These are phyloP conservation scores for Amaranthus cruentus DNA, from an alignment of 148 eudicot genomes.

Conservation along the genomic window DNA sequence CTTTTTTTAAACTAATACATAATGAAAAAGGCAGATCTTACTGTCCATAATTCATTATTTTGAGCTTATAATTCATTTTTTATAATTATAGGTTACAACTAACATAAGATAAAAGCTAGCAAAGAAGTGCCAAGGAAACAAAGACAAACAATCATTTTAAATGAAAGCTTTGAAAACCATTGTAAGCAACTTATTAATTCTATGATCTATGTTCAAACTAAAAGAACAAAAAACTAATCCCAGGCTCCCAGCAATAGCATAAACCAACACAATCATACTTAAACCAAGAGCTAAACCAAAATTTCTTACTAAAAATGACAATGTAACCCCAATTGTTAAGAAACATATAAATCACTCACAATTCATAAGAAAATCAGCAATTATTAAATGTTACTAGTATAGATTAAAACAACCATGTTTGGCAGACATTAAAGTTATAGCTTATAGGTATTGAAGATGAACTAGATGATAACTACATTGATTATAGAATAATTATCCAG, in stretches of 20 bases:
- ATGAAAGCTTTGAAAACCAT: neutral
- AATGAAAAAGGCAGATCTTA: too few relatives aligned
- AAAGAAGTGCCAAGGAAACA: too few relatives aligned
- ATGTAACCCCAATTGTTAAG: neutral
- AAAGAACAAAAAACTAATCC: neutral
- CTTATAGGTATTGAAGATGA: neutral
- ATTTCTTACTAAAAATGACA: neutral
- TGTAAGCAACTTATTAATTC: neutral
- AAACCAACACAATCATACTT: neutral
- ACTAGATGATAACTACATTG: neutral
- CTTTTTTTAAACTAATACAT: too few relatives aligned
- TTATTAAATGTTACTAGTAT: neutral
- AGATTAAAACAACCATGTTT: neutral
- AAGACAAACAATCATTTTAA: too few relatives aligned
- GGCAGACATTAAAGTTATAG: neutral
- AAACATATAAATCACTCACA: neutral
- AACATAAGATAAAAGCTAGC: too few relatives aligned
- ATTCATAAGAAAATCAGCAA: neutral
- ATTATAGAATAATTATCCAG: neutral
- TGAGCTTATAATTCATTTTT: too few relatives aligned
- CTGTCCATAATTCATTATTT: too few relatives aligned
- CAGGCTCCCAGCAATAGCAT: neutral
- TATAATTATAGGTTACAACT: too few relatives aligned
- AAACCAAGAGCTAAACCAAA: neutral
- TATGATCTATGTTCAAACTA: neutral